Base-by-base conservation (phyloP, 2,329 filamentous ascomycete genomes). In the Ophiostoma piceae region DNA sequence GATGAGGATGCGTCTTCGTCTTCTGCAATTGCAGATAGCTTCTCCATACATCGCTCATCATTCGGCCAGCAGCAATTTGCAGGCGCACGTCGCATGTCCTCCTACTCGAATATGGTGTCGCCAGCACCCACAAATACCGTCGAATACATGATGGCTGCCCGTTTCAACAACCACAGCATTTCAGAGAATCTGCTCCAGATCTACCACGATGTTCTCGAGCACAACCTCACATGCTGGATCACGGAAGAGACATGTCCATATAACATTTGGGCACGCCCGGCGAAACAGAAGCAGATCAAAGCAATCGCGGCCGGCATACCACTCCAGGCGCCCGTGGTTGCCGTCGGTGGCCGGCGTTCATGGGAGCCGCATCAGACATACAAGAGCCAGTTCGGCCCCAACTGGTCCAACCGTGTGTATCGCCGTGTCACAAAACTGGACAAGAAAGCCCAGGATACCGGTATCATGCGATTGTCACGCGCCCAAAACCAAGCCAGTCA, bases 161-260 rank as follows among this genome's bases (percentile, higher is more conserved):
- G 71, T 0, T 75, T 75, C 1, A 79, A 81, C 66, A 76, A 74
- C 37, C 70, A 73, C 57, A 77, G 81, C 35, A 79, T 84, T 69
- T 80, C 80, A 0, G 78, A 81, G 57, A 79, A 76, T 16, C 76
- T 85, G 22, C 75, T 85, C 67, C 79, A 79, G 64, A 81, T 85
- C 43, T 86, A 85, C 74, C 84, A 85, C 72, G 83, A 85, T 72
- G 84, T 83, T 39, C 78, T 85, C 72, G 84, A 85, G 72, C 82
- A 84, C 73, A 83, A 81, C 14, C 75, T 85, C 7, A 82, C 83
- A 1, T 85, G 84, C 74, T 86, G 84, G 84, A 73, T 85, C 22
- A 84, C 83, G 0, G 84, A 85, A 71, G 78, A 80, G 66, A 85
- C 82, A 2, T 86, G 84, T 69, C 84, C 84, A 0, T 85, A 85